Evolutionary conservation across 176 grass and related monocot species (phyloP).

Genomic region (Thinopyrum elongatum): DNA sequence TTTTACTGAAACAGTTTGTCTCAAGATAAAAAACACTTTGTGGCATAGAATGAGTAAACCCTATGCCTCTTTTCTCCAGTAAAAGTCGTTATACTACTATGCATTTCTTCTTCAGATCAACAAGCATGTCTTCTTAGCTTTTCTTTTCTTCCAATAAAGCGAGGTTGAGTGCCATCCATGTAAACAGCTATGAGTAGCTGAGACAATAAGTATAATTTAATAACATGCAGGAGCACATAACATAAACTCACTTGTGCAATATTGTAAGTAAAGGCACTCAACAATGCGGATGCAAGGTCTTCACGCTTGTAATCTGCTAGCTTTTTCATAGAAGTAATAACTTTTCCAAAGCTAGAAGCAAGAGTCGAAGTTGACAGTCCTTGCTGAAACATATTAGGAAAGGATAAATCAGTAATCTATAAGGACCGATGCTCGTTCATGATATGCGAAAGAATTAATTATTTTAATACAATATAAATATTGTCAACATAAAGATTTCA

Average conservation of each 20-base stretch:
- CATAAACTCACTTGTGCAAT: conserved; percentile 79
- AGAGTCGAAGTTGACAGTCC: conserved; percentile 94
- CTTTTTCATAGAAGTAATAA: conserved; percentile 79
- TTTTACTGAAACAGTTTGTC: not conserved
- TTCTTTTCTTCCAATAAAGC: not conserved
- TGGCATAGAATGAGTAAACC: not conserved
- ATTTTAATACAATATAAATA: not conserved
- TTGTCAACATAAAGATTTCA: not conserved
- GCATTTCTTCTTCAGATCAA: conserved; percentile 6
- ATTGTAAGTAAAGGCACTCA: conserved; percentile 97
- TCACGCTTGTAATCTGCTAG: conserved; percentile 83
- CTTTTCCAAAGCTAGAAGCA: conserved; percentile 98
- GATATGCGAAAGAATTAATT: not conserved
- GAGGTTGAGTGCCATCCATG: not conserved
- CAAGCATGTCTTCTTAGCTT: not conserved
- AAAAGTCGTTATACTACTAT: not conserved
- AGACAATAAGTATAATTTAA: not conserved
- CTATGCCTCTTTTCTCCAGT: conserved; percentile 6
- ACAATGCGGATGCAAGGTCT: conserved; percentile 85
- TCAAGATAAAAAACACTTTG: not conserved
- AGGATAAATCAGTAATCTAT: conserved; percentile 16
- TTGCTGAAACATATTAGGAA: conserved; percentile 67
- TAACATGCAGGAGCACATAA: not conserved
- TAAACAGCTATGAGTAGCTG: conserved; percentile 9
- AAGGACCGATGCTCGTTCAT: conserved; percentile 9